Conservation (phyloP, 441 rosid genomes). For the Adansonia grandidieri region DNA sequence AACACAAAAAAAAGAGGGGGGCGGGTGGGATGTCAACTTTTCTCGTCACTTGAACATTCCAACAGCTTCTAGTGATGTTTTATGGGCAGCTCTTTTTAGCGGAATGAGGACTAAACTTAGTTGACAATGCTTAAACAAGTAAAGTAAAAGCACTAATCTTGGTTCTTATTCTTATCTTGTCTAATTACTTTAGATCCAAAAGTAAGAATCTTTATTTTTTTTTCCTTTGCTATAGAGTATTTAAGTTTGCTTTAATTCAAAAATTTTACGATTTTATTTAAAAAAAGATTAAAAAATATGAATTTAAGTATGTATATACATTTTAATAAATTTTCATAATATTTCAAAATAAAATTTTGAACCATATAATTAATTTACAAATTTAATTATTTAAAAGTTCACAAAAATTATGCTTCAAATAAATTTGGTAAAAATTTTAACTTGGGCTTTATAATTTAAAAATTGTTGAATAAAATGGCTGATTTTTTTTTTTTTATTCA, state of each 20-base stretch:
- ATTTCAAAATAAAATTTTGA: too few relatives aligned
- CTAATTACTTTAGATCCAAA: not conserved
- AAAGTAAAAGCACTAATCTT: conserved; percentile 19
- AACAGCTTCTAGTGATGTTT: not conserved
- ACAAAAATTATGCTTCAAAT: not conserved
- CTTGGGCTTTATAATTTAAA: too few relatives aligned
- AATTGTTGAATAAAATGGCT: not conserved
- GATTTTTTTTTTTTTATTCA: not conserved
- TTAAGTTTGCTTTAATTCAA: not conserved
- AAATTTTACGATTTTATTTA: too few relatives aligned
- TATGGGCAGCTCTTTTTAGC: not conserved
- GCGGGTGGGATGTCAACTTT: not conserved
- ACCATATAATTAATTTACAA: too few relatives aligned
- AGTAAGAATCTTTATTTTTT: not conserved
- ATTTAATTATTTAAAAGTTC: not conserved
- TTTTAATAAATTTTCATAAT: too few relatives aligned
- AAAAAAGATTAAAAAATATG: too few relatives aligned
- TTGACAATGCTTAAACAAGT: not conserved
- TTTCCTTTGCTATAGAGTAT: not conserved
- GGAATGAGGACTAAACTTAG: conserved; percentile 1
- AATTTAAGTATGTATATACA: too few relatives aligned
- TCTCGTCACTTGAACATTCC: conserved; percentile 14
- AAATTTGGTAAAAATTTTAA: too few relatives aligned
- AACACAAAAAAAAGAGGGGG: not conserved
- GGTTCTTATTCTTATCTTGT: conserved; percentile 10